Percentiles rank a stretch among this genome's conserved stretches.
These are phyloP conservation scores for Phanerochaete sordida DNA, from an alignment of 768 basidiomycete genomes.

Conservation along the genomic window DNA sequence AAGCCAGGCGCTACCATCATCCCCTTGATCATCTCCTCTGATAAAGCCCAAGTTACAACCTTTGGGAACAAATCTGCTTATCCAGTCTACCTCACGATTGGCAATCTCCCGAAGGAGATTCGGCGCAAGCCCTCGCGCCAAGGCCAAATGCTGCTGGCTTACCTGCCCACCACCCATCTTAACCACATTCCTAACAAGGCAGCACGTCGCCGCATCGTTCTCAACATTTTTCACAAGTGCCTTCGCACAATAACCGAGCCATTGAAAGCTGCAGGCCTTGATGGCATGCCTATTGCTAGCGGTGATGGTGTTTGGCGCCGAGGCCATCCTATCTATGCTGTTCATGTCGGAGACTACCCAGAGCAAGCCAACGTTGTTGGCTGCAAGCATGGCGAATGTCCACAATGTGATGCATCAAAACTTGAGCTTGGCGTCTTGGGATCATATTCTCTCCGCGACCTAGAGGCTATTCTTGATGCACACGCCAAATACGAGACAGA, in stretches of 20 bases:
- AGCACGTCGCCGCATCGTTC: constrained; percentile 15
- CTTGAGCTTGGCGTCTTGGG: constrained; percentile 10
- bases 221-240: constrained; percentile 24
- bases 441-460: constrained; percentile 1
- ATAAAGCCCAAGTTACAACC: constrained; percentile 22
- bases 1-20: constrained; percentile 20
- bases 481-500: neutral
- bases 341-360: constrained; percentile 21
- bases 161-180: constrained; percentile 20
- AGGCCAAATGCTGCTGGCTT: constrained; percentile 24
- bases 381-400: constrained; percentile 19
- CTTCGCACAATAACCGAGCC: constrained; percentile 15
- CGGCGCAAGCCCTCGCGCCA: constrained; percentile 20
- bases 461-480: constrained; percentile 6
- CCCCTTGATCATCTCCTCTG: constrained; percentile 20
- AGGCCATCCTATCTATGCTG: constrained; percentile 22
- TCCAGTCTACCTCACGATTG: constrained; percentile 25
- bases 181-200: constrained; percentile 17
- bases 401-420: constrained; percentile 11
- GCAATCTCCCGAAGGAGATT: constrained; percentile 24
- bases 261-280: constrained; percentile 4
- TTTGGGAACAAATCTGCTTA: constrained; percentile 21
- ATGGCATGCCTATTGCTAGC: constrained; percentile 15
- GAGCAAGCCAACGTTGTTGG: constrained; percentile 23
- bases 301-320: constrained; percentile 19